Evolutionary conservation across 768 basidiomycete genomes (phyloP), one percentile per base, ranked within the genome.

Genomic region (Gloeostereum incarnatum): DNA sequence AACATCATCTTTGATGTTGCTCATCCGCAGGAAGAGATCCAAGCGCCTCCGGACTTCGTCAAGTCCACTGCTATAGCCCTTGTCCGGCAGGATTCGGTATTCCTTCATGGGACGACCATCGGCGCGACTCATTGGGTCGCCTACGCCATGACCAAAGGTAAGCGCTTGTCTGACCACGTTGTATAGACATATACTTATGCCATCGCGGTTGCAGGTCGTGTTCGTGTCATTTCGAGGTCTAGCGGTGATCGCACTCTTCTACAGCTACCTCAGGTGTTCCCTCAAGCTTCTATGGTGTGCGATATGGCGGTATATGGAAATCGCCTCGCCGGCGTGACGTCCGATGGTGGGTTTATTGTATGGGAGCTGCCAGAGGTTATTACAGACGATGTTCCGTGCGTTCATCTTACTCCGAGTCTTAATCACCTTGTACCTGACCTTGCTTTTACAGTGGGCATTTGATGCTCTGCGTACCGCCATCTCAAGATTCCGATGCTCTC

Each of bases 51-150:
- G 6, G 87, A 90, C 45, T 71, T 69, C 3, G 82, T 88, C 49
- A 87, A 87, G 53, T 85, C 85, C n/a, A 91, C 88, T 0, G 86
- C 88, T 3, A 91, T 91, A 38, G 88, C 88, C 11, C 69, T 91
- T 34, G 85, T 91, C 53, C 84, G 79, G 58, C 86, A 90, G 46
- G 88, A 91, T 43, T 65, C 86, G 13, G 73, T 81, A 18, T 91
- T 90, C 62, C 63, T 89, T 41, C 84, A 83, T 31, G 88, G 88
- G 11, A 81, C 83, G 9, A 91, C 88, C 22, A 90, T 91, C 39
- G 88, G 88, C 7, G 88, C 88, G 10, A 89, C 88, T 4, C 83
- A 87, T 52, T 91, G 88, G 85, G 88, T 91, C 42, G 88, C 88
- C 11, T 90, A 91, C 50, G 88, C 87, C 18, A 91, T 91, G 88